Percentiles rank a stretch among this genome's conserved stretches.
These are phyloP conservation scores for Globisporangium ultimum DNA, from an alignment of 352 stramenopile species.

Conservation along the genomic window DNA sequence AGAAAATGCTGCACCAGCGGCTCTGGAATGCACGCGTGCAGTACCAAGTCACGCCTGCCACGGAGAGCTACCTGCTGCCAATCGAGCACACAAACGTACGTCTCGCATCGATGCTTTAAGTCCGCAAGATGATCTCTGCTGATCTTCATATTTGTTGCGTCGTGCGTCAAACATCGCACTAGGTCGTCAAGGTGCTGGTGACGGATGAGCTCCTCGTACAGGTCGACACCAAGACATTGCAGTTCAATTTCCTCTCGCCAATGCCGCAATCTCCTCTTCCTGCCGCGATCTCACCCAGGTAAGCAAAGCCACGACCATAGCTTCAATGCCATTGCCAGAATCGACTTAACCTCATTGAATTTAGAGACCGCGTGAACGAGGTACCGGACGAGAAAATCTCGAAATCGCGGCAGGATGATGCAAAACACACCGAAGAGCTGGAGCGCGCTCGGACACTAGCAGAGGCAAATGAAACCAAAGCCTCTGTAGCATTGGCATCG, in stretches of 20 bases:
- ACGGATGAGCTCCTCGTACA: constrained; percentile 48
- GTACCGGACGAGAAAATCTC: neutral
- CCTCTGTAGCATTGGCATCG: constrained; percentile 20
- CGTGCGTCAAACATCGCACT: neutral
- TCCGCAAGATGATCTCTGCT: neutral
- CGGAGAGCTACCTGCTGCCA: constrained; percentile 49
- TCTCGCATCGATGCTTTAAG: neutral
- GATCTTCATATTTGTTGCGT: neutral
- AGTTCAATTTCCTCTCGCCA: constrained; percentile 41
- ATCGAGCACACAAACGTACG: constrained; percentile 55
- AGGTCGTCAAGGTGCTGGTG: constrained; percentile 53
- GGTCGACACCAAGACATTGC: constrained; percentile 31
- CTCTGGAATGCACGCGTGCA: constrained; percentile 27
- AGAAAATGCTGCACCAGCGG: neutral
- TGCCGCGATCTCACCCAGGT: neutral
- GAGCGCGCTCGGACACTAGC: neutral
- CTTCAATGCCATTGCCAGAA: no score
- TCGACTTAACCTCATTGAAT: no score
- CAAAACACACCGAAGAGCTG: neutral
- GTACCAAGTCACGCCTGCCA: constrained; percentile 46
- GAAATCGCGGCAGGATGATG: neutral
- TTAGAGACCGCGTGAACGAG: no score
- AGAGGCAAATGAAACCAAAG: neutral
- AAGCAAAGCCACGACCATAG: neutral
- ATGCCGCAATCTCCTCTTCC: neutral